Evolutionary conservation across 495 filamentous ascomycete genomes (phyloP), one percentile per base, ranked within the genome.

Genomic region (Tuber calosporum): DNA sequence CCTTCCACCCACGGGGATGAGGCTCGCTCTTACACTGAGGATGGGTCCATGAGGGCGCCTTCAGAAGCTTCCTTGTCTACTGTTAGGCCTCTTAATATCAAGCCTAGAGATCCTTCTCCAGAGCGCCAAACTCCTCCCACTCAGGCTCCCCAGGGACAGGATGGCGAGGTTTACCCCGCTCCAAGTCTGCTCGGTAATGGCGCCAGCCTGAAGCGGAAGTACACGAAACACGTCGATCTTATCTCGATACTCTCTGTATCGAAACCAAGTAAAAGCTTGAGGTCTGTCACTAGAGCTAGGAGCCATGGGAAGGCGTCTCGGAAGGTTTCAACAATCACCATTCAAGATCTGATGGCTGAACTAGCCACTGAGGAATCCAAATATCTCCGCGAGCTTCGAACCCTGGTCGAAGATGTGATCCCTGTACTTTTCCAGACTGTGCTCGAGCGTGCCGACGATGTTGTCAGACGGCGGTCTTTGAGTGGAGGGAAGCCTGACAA

Each of bases 381-480:
- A 78, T 99, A 98, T 81, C 90, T 90, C 84, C 90, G 94, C 37
- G 95, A 99, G 81, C 86, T 99, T 17, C 93, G 91, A 73, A 97
- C 95, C 26, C 84, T 99, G 36, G 94, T 98, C 17, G 96, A 96
- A 75, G 96, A 96, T 70, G 95, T 99, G 26, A 91, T 99, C 71
- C 96, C 95, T 13, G 96, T 98, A 13, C 87, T 99, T 3, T 84
- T 98, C 70, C 91, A 87, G 15, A 93, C 93, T 75, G 92, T 97
- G 30, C 84, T 94, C 71, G 96, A 89, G 70, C 92, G 87, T 80
- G 89, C 85, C 9, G 80, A 82, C 40, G 77, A 81, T 75, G 78
- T 80, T 62, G 74, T 82, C 30, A 71, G 80, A 41, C 75, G 71
- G 38, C 83, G 84, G 48, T 85, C 85, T 7, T 85, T 87, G 30